phyloP scores from a whole-genome alignment of 176 grass and related monocot genomes.

The Pontederia crassipes region DNA sequence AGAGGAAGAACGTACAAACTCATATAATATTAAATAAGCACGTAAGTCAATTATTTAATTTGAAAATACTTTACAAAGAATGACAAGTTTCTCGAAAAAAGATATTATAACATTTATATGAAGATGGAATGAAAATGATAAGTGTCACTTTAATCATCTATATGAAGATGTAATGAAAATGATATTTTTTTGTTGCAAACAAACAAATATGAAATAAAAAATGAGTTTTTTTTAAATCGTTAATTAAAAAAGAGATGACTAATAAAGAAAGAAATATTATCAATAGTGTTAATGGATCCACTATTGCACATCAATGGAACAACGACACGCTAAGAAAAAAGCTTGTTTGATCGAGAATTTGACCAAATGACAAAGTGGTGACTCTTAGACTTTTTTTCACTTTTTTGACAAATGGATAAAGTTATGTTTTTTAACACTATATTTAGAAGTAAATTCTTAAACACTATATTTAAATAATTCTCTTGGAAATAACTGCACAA shows the following conservation, averaged over 20 bases:
- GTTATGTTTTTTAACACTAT: too few relatives aligned
- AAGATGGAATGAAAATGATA: slow-evolving; percentile 71
- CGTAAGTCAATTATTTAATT: too few relatives aligned
- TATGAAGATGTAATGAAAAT: slow-evolving; percentile 5
- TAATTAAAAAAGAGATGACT: slow-evolving; percentile 52
- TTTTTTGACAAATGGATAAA: too few relatives aligned
- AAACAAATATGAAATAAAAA: slow-evolving; percentile 94
- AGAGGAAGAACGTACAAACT: slow-evolving; percentile 91
- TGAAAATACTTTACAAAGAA: slow-evolving; percentile 89
- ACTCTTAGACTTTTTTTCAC: too few relatives aligned
- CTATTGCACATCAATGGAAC: slow-evolving; percentile 94
- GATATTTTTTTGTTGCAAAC: background rate
- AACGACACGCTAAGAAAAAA: slow-evolving; percentile 91
- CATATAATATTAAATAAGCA: slow-evolving; percentile 72
- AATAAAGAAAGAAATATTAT: slow-evolving; percentile 61
- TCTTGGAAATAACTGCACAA: too few relatives aligned
- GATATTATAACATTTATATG: slow-evolving; percentile 95
- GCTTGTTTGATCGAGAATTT: slow-evolving; percentile 90
- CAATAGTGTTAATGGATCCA: slow-evolving; percentile 69
- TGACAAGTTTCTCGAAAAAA: slow-evolving; percentile 76
- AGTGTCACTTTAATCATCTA: background rate
- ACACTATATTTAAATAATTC: too few relatives aligned
- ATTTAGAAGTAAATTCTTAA: too few relatives aligned
- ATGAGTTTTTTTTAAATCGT: slow-evolving; percentile 86
- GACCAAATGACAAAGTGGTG: slow-evolving; percentile 50